These are phyloP conservation scores for Tulasnella sp. DNA, from an alignment of 768 basidiomycete genomes.

Conservation along the genomic window DNA sequence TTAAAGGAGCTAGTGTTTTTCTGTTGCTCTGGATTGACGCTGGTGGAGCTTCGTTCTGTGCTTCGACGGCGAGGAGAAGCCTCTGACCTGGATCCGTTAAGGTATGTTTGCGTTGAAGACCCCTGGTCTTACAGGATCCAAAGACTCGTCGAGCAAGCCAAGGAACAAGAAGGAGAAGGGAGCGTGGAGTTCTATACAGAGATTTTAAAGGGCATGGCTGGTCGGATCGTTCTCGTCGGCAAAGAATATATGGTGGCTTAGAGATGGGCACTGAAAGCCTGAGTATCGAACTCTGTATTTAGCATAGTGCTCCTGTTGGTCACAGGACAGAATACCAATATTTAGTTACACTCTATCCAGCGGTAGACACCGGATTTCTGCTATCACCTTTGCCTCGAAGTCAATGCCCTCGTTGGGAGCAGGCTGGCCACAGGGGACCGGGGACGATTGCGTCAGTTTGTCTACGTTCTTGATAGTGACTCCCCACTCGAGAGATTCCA, in stretches of 20 bases:
- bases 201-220: neutral
- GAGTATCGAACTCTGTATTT: no score
- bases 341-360: no score
- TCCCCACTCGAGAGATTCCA: no score
- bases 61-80: neutral
- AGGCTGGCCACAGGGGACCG: no score
- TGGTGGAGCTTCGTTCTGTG: neutral
- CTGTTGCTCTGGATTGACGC: neutral
- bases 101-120: neutral
- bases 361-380: no score
- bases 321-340: no score
- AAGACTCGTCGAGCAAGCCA: neutral
- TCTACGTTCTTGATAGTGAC: no score
- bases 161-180: neutral
- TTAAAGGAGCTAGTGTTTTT: neutral
- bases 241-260: neutral
- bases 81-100: neutral
- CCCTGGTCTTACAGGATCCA: neutral
- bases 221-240: neutral
- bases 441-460: no score
- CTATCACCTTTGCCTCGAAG: no score
- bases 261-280: neutral
- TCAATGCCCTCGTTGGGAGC: no score
- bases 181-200: neutral
- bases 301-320: no score